A percentile compares a stretch with the other conserved stretches of the same genome.
Conservation (phyloP, 2,329 filamentous ascomycete genomes). For the Colletotrichum sp. region DNA sequence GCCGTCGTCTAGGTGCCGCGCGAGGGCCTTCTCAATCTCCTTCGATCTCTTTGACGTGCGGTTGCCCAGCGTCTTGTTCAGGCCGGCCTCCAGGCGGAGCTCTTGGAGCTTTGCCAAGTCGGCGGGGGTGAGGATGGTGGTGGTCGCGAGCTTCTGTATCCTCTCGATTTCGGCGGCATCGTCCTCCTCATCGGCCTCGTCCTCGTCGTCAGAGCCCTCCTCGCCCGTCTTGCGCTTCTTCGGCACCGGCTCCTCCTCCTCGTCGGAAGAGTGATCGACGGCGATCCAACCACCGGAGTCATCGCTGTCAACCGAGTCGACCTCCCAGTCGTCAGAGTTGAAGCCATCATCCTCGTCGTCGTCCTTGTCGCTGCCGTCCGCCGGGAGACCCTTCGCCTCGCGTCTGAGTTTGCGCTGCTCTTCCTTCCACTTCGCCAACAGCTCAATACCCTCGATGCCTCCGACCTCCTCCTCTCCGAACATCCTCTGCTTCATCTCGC, state of each 20-base stretch:
- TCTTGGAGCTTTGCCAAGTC: conserved; percentile 95
- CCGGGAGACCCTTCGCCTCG: conserved; percentile 70
- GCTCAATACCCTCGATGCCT: conserved; percentile 88
- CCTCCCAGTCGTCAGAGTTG: conserved; percentile 65
- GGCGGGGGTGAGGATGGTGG: conserved; percentile 91
- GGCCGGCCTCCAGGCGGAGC: conserved; percentile 74
- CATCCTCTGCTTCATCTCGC: conserved; percentile 75
- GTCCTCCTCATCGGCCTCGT: conserved; percentile 46
- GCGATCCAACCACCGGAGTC: conserved; percentile 94
- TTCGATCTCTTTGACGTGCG: conserved; percentile 37
- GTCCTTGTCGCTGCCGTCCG: conserved; percentile 65
- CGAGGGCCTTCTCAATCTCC: conserved; percentile 51
- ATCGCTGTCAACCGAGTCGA: conserved; percentile 62
- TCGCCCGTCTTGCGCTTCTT: conserved; percentile 43
- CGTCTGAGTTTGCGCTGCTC: conserved; percentile 81
- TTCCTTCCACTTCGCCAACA: conserved; percentile 92
- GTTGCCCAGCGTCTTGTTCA: conserved; percentile 67
- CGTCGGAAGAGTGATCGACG: conserved; percentile 83
- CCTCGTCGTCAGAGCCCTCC: conserved; percentile 23
- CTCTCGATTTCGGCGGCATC: conserved; percentile 48
- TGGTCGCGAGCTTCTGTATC: conserved; percentile 83
- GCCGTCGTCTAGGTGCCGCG: conserved; percentile 81
- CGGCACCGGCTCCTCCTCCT: conserved; percentile 72
- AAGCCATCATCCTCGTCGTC: conserved; percentile 65
- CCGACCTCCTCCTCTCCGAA: conserved; percentile 85